Percentiles rank a stretch among this genome's conserved stretches.
Conservation (phyloP, 805 yeast species). For the Yarrowia hollandica region DNA sequence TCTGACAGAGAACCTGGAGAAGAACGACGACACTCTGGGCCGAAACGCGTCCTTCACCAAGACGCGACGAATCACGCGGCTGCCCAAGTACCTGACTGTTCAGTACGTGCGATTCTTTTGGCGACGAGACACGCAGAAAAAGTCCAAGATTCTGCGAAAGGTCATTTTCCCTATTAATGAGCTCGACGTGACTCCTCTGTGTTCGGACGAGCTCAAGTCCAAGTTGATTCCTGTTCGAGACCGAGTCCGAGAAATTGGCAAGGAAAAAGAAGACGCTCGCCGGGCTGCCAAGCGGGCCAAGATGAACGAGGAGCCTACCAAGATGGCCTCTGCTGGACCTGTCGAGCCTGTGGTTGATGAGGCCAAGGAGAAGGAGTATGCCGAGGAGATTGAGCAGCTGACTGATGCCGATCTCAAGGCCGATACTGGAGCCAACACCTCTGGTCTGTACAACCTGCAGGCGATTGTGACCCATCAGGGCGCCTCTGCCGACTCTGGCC, state of each 20-base stretch:
- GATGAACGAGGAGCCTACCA: constrained; percentile 39
- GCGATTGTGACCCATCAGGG: constrained; percentile 94
- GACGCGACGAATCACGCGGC: constrained; percentile 57
- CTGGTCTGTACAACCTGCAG: constrained; percentile 78
- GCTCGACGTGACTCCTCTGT: constrained; percentile 80
- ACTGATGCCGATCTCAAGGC: constrained; percentile 47
- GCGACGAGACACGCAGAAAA: constrained; percentile 87
- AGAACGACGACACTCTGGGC: constrained; percentile 68
- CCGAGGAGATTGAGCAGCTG: constrained; percentile 36
- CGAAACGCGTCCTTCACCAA: constrained; percentile 71
- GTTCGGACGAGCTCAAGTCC: constrained; percentile 72
- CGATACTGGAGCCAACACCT: constrained; percentile 71
- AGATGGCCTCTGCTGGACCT: too few species aligned
- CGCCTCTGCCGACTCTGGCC: constrained; percentile 95
- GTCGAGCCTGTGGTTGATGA: constrained; percentile 34
- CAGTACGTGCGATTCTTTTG: constrained; percentile 95
- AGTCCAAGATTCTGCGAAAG: constrained; percentile 89
- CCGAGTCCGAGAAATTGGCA: constrained; percentile 70
- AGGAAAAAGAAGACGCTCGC: constrained; percentile 66
- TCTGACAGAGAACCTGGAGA: constrained; percentile 73
- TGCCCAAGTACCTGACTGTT: constrained; percentile 85
- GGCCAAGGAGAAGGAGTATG: constrained; percentile 36
- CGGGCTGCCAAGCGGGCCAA: constrained; percentile 70
- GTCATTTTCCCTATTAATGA: constrained; percentile 88
- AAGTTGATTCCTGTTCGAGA: constrained; percentile 74